Evolutionary conservation across 169 alveolate genomes (phyloP), one percentile per base, ranked within the genome.

Genomic region (Ichthyophthirius multifiliis): DNA sequence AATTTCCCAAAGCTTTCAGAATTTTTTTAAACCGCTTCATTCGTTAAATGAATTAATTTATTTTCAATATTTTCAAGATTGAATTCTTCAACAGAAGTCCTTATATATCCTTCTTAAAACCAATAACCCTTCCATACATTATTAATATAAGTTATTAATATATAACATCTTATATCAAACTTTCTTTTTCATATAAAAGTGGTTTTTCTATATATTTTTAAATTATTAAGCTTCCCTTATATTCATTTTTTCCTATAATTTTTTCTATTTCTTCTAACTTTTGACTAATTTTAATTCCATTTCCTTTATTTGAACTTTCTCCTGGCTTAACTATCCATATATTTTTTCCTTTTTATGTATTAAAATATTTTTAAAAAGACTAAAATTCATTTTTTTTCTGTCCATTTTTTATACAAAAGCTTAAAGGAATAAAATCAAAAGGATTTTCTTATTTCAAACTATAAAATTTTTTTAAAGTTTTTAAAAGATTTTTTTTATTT

Each of bases 191-290:
- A 43, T 87, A 89, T 31, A 94, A 82, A 13, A 94, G 73, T 23
- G 97, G 97, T 65, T 89, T 89, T 65, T 94, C 97, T 23, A 94
- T 79, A 80, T 94, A 94, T 77, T 94, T 87, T 76, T 94, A 85
- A 7, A 94, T 73, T 2, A 94, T 89, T 63, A 74, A 64, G 43
- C 84, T 83, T 43, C 75, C 83, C n/a, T 76, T 48, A n/a, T 74
- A 71, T 43, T 84, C 85, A 81, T 81, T 81, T 39, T 65, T 27
- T 35, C 73, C 74, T 27, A 83, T 64, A 44, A 87, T 32, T 16
- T 74, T 79, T 75, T 71, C 73, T 5, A 74, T 82, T 64, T 35
- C 18, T 45, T 39, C 34, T n/a, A 78, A 48, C 27, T 75, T 31
- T 6, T 55, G 44, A 2, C 48, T 71, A 23, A 81, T 77, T 48